Percentiles rank a stretch among this genome's conserved stretches.
Evolutionary conservation across 2,329 filamentous ascomycete species (phyloP).

Genomic region (Cladosporium sp.): DNA sequence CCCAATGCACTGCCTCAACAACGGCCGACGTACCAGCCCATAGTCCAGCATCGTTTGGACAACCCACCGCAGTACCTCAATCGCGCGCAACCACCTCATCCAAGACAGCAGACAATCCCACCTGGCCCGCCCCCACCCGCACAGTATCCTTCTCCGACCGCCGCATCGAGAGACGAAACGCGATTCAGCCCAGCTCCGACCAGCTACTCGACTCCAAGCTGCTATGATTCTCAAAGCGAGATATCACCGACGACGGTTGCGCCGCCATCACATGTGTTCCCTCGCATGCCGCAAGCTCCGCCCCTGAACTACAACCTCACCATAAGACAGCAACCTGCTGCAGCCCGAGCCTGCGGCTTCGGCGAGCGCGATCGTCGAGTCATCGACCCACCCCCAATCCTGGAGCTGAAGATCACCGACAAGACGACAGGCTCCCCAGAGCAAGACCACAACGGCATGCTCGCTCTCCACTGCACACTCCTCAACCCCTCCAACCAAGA

Average conservation of each 20-base stretch:
- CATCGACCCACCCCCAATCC: slow-evolving; percentile 78
- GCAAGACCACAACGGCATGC: slow-evolving; percentile 59
- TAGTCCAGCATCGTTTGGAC: slow-evolving; percentile 18
- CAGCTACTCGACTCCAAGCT: slow-evolving; percentile 16
- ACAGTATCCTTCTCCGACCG: slow-evolving; percentile 7
- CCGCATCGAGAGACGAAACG: neutral
- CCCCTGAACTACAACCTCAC: slow-evolving; percentile 45
- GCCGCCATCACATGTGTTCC: neutral
- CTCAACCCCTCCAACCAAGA: slow-evolving; percentile 64
- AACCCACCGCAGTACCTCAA: slow-evolving; percentile 12
- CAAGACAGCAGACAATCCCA: slow-evolving; percentile 13
- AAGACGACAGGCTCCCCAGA: slow-evolving; percentile 50
- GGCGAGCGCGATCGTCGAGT: slow-evolving; percentile 77
- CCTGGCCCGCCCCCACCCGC: slow-evolving; percentile 1
- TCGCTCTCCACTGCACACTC: slow-evolving; percentile 66
- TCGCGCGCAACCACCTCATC: slow-evolving; percentile 15
- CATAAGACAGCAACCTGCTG: slow-evolving; percentile 73
- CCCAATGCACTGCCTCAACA: slow-evolving; percentile 15
- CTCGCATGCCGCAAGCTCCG: slow-evolving; percentile 18
- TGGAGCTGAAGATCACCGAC: slow-evolving; percentile 66
- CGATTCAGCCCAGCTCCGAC: slow-evolving; percentile 19
- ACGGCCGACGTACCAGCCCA: slow-evolving; percentile 23
- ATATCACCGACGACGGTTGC: neutral
- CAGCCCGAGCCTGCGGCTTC: slow-evolving; percentile 76
- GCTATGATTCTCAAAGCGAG: slow-evolving; percentile 15